These are phyloP conservation scores for Penicillium manginii DNA, from an alignment of 495 filamentous ascomycete genomes.

Conservation along the genomic window DNA sequence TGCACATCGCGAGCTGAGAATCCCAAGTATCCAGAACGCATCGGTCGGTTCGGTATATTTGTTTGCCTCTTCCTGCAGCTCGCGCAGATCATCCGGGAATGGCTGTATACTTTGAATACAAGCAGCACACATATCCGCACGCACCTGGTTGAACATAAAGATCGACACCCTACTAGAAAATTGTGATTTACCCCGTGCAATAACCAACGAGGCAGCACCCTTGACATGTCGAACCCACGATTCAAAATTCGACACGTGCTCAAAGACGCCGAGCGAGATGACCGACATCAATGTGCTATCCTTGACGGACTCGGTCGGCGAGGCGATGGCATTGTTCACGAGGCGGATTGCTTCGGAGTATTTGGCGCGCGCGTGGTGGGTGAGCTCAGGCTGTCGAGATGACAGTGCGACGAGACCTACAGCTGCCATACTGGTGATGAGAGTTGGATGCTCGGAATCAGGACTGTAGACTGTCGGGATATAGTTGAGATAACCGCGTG, in stretches of 20 bases:
- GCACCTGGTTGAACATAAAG: conserved; percentile 59
- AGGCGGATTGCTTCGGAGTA: conserved; percentile 44
- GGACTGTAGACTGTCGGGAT: conserved; percentile 26
- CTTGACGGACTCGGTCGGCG: conserved; percentile 55
- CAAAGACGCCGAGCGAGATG: conserved; percentile 63
- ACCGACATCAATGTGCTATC: conserved; percentile 62
- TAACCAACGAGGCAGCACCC: conserved; percentile 54
- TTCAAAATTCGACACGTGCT: conserved; percentile 51
- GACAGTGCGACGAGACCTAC: conserved; percentile 48
- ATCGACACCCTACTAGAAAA: conserved; percentile 50
- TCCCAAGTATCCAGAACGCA: conserved; percentile 27
- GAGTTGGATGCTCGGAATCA: conserved; percentile 35
- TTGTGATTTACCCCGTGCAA: conserved; percentile 52
- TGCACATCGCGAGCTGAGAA: conserved; percentile 23
- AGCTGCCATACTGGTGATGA: conserved; percentile 46
- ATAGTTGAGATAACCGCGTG: conserved; percentile 40
- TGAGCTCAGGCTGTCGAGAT: conserved; percentile 35
- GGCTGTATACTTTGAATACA: conserved; percentile 24
- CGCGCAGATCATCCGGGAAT: conserved; percentile 28
- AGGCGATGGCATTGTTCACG: conserved; percentile 53
- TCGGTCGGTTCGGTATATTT: conserved; percentile 21
- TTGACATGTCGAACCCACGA: conserved; percentile 57
- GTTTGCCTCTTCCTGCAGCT: conserved; percentile 32
- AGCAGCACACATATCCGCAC: conserved; percentile 32
- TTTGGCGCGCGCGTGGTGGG: conserved; percentile 38